Percentiles rank a stretch among this genome's conserved stretches.
Conservation (phyloP, 164 flowering plant species). For the Saururus chinensis region DNA sequence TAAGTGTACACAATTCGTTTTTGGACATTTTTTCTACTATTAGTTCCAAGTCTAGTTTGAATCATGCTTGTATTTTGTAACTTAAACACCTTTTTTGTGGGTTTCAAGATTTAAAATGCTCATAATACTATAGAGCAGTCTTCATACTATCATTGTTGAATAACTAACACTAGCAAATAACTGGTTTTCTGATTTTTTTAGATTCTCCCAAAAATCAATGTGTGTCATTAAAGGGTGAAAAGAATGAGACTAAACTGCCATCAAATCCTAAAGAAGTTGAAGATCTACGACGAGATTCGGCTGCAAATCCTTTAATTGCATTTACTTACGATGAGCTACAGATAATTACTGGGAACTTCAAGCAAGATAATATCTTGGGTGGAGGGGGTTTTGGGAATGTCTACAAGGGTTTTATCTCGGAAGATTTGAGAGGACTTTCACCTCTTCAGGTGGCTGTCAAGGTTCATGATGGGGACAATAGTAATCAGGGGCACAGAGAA, state of each 20-base stretch:
- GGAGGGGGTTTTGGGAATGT: slow-evolving; percentile 98
- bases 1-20: too few species aligned
- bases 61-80: too few species aligned
- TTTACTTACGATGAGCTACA: slow-evolving; percentile 65
- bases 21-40: too few species aligned
- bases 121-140: too few species aligned
- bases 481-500: slow-evolving; percentile 91
- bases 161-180: too few species aligned
- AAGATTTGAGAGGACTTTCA: slow-evolving; percentile 48
- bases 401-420: slow-evolving; percentile 67
- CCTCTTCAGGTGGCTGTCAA: slow-evolving; percentile 78
- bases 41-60: too few species aligned
- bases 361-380: slow-evolving; percentile 68
- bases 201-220: slow-evolving; percentile 12
- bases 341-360: slow-evolving; percentile 62
- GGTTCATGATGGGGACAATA: slow-evolving; percentile 94
- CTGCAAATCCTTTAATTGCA: slow-evolving; percentile 63
- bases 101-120: too few species aligned
- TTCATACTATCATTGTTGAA: too few species aligned
- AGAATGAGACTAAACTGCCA: slow-evolving; percentile 28
- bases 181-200: not conserved
- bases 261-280: slow-evolving; percentile 92
- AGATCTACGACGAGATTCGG: slow-evolving; percentile 60
- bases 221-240: not conserved
- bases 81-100: too few species aligned